Evolutionary conservation across 352 stramenopile genomes (phyloP).

Genomic region (Achlya hypogyna): DNA sequence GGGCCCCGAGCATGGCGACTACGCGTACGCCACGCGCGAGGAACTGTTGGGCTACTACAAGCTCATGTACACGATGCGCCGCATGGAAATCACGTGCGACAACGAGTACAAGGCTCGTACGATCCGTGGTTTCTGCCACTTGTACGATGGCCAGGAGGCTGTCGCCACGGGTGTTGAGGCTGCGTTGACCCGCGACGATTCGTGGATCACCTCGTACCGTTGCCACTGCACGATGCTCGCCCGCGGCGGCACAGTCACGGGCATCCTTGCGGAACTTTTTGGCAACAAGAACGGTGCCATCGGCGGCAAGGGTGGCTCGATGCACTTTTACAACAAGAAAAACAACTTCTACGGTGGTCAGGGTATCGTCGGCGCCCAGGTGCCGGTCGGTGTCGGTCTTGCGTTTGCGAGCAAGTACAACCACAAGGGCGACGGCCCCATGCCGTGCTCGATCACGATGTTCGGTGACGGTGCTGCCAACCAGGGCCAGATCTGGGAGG

Average conservation of each 20-base stretch:
- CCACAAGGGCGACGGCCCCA: conserved; percentile 79
- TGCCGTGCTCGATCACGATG: conserved; percentile 94
- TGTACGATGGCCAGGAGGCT: conserved; percentile 99
- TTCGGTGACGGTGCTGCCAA: conserved; percentile 99
- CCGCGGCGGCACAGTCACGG: conserved; percentile 89
- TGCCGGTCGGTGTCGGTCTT: conserved; percentile 96
- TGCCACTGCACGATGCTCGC: conserved; percentile 98
- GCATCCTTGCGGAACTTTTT: conserved; percentile 95
- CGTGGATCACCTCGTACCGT: conserved; percentile 99
- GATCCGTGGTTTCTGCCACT: conserved; percentile 99
- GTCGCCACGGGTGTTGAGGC: conserved; percentile 96
- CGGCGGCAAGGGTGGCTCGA: conserved; percentile 96
- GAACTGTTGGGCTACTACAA: conserved; percentile 96
- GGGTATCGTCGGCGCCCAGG: conserved; percentile 97
- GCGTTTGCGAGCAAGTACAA: conserved; percentile 99
- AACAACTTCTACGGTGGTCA: conserved; percentile 98
- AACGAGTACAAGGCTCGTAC: conserved; percentile 99
- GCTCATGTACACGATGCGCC: conserved; percentile 99
- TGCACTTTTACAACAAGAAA: conserved; percentile 99
- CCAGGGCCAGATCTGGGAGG: conserved; percentile 98
- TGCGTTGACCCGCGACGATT: conserved; percentile 91
- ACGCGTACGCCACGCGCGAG: conserved; percentile 86
- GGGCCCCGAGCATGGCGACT: conserved; percentile 36
- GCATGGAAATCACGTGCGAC: conserved; percentile 99
- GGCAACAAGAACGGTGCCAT: conserved; percentile 85